phyloP scores from a whole-genome alignment of 1,139 yeast genomes.

The Taphrina populina region DNA sequence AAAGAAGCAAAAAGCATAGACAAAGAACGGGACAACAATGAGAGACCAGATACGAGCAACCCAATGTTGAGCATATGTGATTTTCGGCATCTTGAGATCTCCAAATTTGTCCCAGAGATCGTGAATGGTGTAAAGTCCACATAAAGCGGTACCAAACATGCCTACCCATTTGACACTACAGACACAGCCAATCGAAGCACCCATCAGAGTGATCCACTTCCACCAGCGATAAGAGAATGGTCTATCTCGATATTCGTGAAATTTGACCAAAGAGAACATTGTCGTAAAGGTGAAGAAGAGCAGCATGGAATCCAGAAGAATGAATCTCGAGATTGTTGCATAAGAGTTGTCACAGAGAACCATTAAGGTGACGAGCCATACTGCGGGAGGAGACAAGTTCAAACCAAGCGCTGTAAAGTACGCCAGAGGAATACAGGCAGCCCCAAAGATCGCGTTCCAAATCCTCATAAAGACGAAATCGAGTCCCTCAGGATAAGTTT shows the following conservation, averaged over 20 bases:
- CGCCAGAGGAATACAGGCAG: slow-evolving; percentile 88
- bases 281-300: slow-evolving; percentile 87
- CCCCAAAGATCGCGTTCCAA: slow-evolving; percentile 87
- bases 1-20: slow-evolving; percentile 72
- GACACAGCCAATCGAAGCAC: slow-evolving; percentile 85
- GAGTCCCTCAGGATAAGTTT: slow-evolving; percentile 76
- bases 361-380: slow-evolving; percentile 76
- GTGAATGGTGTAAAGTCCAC: slow-evolving; percentile 78
- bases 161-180: slow-evolving; percentile 93
- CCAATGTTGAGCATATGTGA: slow-evolving; percentile 67
- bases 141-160: slow-evolving; percentile 72
- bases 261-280: slow-evolving; percentile 70
- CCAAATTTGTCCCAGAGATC: slow-evolving; percentile 69
- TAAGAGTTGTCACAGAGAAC: slow-evolving; percentile 73
- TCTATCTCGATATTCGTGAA: slow-evolving; percentile 65
- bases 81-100: slow-evolving; percentile 50
- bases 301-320: slow-evolving; percentile 92
- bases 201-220: slow-evolving; percentile 81
- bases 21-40: slow-evolving; percentile 68
- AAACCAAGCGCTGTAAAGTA: slow-evolving; percentile 86
- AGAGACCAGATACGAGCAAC: slow-evolving; percentile 60
- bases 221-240: slow-evolving; percentile 85
- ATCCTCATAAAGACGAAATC: slow-evolving; percentile 90
- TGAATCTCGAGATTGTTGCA: slow-evolving; percentile 86
- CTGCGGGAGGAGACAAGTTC: slow-evolving; percentile 74